Evolutionary conservation across 345 rosid genomes (phyloP).

Genomic region (Trapa incisa): DNA sequence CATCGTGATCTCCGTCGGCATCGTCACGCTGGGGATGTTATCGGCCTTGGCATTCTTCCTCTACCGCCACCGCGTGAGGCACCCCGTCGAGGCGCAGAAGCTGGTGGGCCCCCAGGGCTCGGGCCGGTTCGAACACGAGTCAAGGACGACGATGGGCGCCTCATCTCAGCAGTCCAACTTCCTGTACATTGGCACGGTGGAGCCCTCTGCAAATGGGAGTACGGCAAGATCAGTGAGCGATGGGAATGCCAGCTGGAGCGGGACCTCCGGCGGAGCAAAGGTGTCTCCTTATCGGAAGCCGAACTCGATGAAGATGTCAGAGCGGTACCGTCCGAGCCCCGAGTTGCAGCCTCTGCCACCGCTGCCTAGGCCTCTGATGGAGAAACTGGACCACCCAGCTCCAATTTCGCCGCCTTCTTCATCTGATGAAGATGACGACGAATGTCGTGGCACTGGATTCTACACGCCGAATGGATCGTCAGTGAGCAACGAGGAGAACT

Average conservation of each 20-base stretch:
- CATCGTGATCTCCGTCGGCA: slow-evolving; percentile 75
- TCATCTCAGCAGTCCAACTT: slow-evolving; percentile 53
- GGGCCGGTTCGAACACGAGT: slow-evolving; percentile 34
- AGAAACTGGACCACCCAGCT: slow-evolving; percentile 3
- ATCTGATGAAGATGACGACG: slow-evolving; percentile 48
- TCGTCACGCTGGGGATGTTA: slow-evolving; percentile 88
- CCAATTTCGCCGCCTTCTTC: slow-evolving; percentile 29
- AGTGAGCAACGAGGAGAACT: slow-evolving; percentile 61
- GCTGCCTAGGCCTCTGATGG: slow-evolving; percentile 36
- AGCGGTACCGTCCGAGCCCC: slow-evolving; percentile 87
- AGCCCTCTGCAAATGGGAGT: slow-evolving; percentile 21
- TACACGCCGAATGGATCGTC: slow-evolving; percentile 75
- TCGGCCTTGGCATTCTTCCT: slow-evolving; percentile 82
- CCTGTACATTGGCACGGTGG: slow-evolving; percentile 85
- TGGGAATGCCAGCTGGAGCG: slow-evolving; percentile 11
- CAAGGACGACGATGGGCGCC: slow-evolving; percentile 7
- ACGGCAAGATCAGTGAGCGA: not conserved
- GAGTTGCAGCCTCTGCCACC: slow-evolving; percentile 93
- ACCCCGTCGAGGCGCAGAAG: slow-evolving; percentile 49
- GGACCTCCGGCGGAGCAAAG: slow-evolving; percentile 29
- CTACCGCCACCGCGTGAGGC: slow-evolving; percentile 60
- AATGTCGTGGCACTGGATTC: slow-evolving; percentile 50
- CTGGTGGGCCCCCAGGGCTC: slow-evolving; percentile 47
- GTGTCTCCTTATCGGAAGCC: slow-evolving; percentile 65
- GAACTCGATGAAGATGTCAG: slow-evolving; percentile 62